Evolutionary conservation across 768 basidiomycete species (phyloP), one percentile per base, ranked within the genome.

Genomic region (Rhizopogon salebrosus): DNA sequence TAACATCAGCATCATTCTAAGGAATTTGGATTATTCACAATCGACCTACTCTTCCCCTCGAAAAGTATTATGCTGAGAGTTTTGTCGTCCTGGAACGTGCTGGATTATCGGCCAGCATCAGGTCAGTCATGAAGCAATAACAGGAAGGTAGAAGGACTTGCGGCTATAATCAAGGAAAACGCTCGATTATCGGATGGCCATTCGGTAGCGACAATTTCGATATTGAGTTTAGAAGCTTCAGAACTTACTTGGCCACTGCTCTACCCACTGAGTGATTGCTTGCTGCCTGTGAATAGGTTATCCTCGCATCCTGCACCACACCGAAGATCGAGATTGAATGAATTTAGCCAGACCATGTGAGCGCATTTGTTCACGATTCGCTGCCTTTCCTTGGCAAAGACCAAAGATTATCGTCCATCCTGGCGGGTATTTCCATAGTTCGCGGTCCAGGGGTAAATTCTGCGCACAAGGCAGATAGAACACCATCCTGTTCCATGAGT

Each of bases 141-240:
- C 14, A 66, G 56, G 41, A 56, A 71, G n/a, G 5, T 68, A 67
- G 51, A 46, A 3, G 56, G 68, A 43, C 56, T 68, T 0, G 24
- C 31, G 9, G n/a, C 37, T 0, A 36, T 34, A 4, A 56, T 72
- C 3, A 46, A 49, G 5, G 14, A 37, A n/a, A 55, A 68, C 18
- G 69, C 67, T 0, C 45, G 57, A 24, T 63, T 60, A 6, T 52
- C 68, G 4, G 41, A 62, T 2, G 54, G 1, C 45, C 56, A 7
- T 71, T 64, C 57, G 71, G 70, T 10, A 77, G 71, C 31, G 72
- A 78, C 51, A 78, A 77, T 56, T 65, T 77, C 29, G 74, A 79
- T 54, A 62, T n/a, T n/a, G n/a, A n/a, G n/a, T n/a, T n/a, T n/a
- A n/a, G n/a, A 70, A 40, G 49, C 57, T 7, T 16, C 58, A 0